These are phyloP conservation scores for Sugiyamaella novakii DNA, from an alignment of 1,139 yeast species.

Conservation along the genomic window DNA sequence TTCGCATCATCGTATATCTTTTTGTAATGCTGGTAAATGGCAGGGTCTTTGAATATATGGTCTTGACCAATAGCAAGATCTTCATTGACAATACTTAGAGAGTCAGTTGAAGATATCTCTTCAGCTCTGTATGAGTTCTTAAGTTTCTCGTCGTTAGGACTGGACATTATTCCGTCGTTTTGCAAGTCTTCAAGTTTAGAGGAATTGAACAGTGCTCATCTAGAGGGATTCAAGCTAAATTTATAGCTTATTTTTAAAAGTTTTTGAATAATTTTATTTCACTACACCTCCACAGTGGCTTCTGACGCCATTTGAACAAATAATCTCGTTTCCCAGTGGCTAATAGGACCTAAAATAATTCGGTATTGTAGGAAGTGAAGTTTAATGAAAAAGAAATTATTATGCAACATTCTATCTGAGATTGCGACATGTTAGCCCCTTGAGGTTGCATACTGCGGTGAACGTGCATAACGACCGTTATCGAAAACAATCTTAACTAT, in stretches of 20 bases:
- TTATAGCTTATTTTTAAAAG: not conserved
- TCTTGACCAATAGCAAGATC: constrained; percentile 5
- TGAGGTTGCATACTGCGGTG: constrained; percentile 5
- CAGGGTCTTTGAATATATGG: constrained; percentile 44
- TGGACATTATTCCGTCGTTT: constrained; percentile 8
- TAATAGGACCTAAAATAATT: too few relatives aligned
- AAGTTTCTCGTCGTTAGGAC: constrained; percentile 6
- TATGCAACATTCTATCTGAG: too few relatives aligned
- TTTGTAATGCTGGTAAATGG: constrained; percentile 47
- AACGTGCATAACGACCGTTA: constrained; percentile 8
- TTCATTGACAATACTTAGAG: constrained; percentile 6
- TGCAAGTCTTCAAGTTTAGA: too few relatives aligned
- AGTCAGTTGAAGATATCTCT: constrained; percentile 3
- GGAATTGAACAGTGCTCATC: too few relatives aligned
- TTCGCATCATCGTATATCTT: constrained; percentile 47
- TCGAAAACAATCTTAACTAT: constrained; percentile 2
- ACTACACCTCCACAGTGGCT: constrained; percentile 1
- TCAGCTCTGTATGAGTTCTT: constrained; percentile 3
- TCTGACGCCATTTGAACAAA: constrained; percentile 7
- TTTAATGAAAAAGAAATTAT: too few relatives aligned
- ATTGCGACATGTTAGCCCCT: constrained; percentile 5
- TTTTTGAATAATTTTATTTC: too few relatives aligned
- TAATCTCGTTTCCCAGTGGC: constrained; percentile 8
- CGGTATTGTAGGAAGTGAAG: too few relatives aligned
- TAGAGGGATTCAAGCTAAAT: too few relatives aligned